Conservation (phyloP, 169 alveolate species). For the Condylostoma magnum region DNA sequence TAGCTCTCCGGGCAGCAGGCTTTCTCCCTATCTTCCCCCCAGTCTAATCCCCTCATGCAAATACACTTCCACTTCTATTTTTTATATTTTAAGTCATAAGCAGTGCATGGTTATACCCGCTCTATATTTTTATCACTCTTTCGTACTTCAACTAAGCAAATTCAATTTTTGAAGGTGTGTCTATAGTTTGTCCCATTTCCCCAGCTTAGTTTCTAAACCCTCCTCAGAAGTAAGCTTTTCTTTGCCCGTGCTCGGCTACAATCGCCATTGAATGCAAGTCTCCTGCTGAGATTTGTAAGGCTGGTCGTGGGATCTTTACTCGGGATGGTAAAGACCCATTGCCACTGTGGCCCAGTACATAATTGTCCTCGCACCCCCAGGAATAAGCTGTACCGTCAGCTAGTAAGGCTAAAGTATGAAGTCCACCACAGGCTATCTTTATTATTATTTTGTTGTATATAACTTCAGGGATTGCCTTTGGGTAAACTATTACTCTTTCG, state of each 20-base stretch:
- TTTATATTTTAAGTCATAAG: not conserved
- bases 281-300: conserved; percentile 10
- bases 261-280: conserved; percentile 26
- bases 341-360: conserved; percentile 18
- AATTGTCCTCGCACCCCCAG: conserved; percentile 30
- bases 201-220: conserved; percentile 11
- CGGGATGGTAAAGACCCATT: not conserved
- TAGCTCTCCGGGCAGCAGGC: conserved; percentile 1
- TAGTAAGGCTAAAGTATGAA: conserved; percentile 15
- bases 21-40: conserved; percentile 21
- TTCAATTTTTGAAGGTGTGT: conserved; percentile 9
- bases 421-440: conserved; percentile 24
- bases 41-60: conserved; percentile 22
- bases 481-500: not conserved
- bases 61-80: not conserved
- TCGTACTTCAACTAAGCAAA: not conserved
- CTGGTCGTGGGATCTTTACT: not conserved
- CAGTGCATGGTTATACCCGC: conserved; percentile 15
- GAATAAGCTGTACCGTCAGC: conserved; percentile 14
- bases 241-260: not conserved
- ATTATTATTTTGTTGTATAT: not conserved
- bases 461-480: not conserved
- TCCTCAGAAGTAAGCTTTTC: conserved; percentile 11
- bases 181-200: not conserved
- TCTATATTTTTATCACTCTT: not conserved